Base-by-base conservation (phyloP, 148 eudicot species). In the Silene uniflora region DNA sequence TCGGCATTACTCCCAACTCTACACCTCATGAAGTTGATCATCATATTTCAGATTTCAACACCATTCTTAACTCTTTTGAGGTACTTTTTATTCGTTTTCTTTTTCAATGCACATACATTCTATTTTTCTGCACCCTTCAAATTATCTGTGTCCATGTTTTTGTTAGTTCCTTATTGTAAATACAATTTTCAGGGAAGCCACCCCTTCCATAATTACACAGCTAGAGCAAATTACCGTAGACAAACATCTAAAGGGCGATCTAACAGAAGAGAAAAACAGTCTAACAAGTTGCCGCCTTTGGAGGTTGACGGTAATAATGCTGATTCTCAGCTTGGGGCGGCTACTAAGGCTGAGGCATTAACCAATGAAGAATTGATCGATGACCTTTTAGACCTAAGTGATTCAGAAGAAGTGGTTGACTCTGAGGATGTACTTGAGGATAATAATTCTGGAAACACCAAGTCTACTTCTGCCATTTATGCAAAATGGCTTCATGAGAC, bases 181-280 rank as follows among this genome's bases (percentile, higher is more conserved):
- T 78, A 49, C 71, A 56, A 32, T 32, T 79, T 87, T 69, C 85
- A 94, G 98, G 98, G 98, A 58, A 87, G 86, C 27, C 93, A 91
- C 84, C 96, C 98, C 18, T 94, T 91, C 82, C 97, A 94, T 81
- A 94, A 94, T 78, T 94, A 94, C 79, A 94, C 98, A 18, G 79
- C 87, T 44, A 77, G 97, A 82, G 76, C 95, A 67, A 86, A 85
- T 70, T 94, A 94, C 73, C 84, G 98, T 77, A 90, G 83, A 82
- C 69, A 61, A 18, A 21, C 65, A 59, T 49, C 70, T 74, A 79
- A 56, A 76, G 83, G 80, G 69, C 73, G 55, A 74, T 69, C 79
- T 27, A 72, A 81, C 17, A 80, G 77, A 82, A 81, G 78, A 78
- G 64, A 58, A 21, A 85, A 71, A 67, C 65, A 49, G 69, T 78